Evolutionary conservation across 768 basidiomycete genomes (phyloP).

Genomic region (Pulveroboletus sp.): DNA sequence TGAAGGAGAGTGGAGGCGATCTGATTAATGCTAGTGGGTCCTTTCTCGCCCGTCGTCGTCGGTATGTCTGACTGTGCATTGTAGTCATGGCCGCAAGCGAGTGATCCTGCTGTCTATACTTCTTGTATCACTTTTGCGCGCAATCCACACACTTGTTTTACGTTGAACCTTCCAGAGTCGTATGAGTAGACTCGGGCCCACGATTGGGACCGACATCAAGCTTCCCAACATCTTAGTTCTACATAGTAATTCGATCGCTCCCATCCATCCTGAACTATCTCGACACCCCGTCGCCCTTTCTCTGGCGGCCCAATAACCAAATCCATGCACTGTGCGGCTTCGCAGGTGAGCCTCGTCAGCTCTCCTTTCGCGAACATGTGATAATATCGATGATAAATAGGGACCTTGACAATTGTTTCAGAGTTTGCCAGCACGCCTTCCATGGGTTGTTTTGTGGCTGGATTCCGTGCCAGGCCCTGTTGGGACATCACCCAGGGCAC

Average conservation of each 20-base stretch:
- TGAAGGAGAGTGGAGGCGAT: constrained; percentile 91
- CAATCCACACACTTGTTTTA: constrained; percentile 20
- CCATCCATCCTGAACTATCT: constrained; percentile 74
- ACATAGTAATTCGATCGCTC: constrained; percentile 87
- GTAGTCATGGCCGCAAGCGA: constrained; percentile 92
- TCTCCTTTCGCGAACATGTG: constrained; percentile 91
- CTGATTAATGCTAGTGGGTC: constrained; percentile 94
- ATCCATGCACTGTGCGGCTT: constrained; percentile 58
- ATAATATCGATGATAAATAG: constrained; percentile 85
- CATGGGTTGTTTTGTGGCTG: constrained; percentile 7
- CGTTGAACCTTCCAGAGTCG: neutral
- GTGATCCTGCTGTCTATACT: constrained; percentile 41
- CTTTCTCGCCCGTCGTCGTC: neutral
- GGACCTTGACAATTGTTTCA: constrained; percentile 2
- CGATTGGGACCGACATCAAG: constrained; percentile 18
- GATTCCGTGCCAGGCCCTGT: constrained; percentile 21
- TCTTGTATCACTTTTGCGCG: constrained; percentile 27
- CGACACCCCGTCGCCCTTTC: constrained; percentile 42
- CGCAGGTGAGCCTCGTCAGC: constrained; percentile 52
- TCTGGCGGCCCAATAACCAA: constrained; percentile 44
- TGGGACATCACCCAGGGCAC: constrained; percentile 79
- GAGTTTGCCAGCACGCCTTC: neutral
- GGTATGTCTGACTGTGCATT: constrained; percentile 11
- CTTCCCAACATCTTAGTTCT: constrained; percentile 63
- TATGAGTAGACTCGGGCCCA: constrained; percentile 2